A percentile compares a stretch with the other conserved stretches of the same genome.
These are phyloP conservation scores for Crepidotus sp. DNA, from an alignment of 1,284 basidiomycete genomes.

Conservation along the genomic window DNA sequence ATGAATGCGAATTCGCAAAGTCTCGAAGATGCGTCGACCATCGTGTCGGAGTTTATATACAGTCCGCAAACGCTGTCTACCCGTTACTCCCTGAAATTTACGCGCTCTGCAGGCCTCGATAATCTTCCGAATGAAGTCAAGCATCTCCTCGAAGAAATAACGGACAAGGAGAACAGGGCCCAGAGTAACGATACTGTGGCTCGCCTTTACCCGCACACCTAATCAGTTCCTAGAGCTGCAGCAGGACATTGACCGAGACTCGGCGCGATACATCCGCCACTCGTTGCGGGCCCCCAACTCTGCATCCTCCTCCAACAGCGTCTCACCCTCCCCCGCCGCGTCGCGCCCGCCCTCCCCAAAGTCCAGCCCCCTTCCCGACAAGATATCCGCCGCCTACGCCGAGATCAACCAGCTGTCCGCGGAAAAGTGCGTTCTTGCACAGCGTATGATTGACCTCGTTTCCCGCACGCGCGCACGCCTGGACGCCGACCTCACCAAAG, in stretches of 20 bases:
- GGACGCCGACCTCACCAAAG: constrained; percentile 47
- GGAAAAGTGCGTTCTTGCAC: constrained; percentile 48
- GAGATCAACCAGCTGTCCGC: constrained; percentile 44
- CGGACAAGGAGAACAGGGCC: constrained; percentile 41
- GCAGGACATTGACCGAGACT: constrained; percentile 51
- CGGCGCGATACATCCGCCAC: constrained; percentile 50
- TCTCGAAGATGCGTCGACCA: constrained; percentile 61
- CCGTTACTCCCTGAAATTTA: background rate
- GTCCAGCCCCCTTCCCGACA: constrained; percentile 34
- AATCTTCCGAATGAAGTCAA: constrained; percentile 68
- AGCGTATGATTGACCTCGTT: constrained; percentile 46
- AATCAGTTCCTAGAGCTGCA: constrained; percentile 30
- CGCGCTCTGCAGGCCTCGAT: constrained; percentile 44
- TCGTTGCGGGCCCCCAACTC: constrained; percentile 31
- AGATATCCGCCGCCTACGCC: constrained; percentile 41
- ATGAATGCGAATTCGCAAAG: constrained; percentile 24
- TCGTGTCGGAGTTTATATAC: constrained; percentile 42
- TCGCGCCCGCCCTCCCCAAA: constrained; percentile 31
- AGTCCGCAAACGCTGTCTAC: background rate
- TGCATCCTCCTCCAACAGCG: constrained; percentile 17
- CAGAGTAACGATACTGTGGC: constrained; percentile 32
- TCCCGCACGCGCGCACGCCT: constrained; percentile 45
- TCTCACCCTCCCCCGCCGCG: constrained; percentile 25
- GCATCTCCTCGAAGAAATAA: constrained; percentile 66
- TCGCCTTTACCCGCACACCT: background rate